phyloP scores from a whole-genome alignment of 495 filamentous ascomycete genomes.

The Clavariopsis aquatica region DNA sequence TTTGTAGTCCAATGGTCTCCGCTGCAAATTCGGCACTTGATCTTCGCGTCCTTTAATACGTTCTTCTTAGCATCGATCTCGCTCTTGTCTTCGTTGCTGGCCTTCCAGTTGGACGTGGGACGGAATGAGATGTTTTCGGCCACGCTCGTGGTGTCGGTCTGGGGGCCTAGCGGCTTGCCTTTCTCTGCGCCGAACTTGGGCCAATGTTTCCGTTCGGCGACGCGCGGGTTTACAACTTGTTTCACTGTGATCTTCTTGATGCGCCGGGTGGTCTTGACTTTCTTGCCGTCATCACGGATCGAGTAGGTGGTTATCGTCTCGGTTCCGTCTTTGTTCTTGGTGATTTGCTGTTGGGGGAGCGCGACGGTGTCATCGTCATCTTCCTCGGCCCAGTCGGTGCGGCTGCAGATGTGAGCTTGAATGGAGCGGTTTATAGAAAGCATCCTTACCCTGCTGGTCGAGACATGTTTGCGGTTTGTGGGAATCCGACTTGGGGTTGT shows the following conservation, averaged over 20 bases:
- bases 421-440: background rate
- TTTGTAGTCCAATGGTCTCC: conserved; percentile 98
- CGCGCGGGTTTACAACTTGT: conserved; percentile 92
- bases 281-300: conserved; percentile 89
- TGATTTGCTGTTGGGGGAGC: conserved; percentile 82
- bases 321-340: conserved; percentile 94
- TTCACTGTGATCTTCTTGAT: conserved; percentile 86
- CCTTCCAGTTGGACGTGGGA: conserved; percentile 86
- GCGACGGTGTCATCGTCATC: conserved; percentile 81
- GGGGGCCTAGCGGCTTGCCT: conserved; percentile 65
- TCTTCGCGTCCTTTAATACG: conserved; percentile 96
- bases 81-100: conserved; percentile 71
- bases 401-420: conserved; percentile 45
- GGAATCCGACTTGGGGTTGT: background rate
- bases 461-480: conserved; percentile 25
- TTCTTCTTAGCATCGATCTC: conserved; percentile 69
- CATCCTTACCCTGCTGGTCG: conserved; percentile 32
- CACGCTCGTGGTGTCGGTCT: conserved; percentile 83
- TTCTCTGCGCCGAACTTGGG: conserved; percentile 88
- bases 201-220: conserved; percentile 91
- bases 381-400: conserved; percentile 94
- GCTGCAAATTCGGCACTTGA: conserved; percentile 98
- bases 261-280: conserved; percentile 91
- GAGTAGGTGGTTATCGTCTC: conserved; percentile 91
- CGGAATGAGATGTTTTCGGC: conserved; percentile 98